phyloP scores from a whole-genome alignment of 768 basidiomycete species.

The Gloeopeniophorella convolvens region DNA sequence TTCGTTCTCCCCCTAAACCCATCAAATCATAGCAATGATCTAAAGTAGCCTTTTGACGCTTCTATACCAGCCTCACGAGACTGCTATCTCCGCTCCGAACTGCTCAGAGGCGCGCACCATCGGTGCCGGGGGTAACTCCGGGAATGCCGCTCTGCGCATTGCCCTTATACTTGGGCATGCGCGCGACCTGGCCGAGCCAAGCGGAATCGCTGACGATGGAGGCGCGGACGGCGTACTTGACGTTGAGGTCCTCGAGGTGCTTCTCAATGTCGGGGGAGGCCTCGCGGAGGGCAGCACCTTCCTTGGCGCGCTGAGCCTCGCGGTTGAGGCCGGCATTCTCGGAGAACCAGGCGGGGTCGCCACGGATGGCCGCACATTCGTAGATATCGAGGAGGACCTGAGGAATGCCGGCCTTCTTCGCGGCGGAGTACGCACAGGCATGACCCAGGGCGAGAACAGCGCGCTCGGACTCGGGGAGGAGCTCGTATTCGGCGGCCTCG shows the following conservation, averaged over 20 bases:
- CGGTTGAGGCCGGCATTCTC: conserved; percentile 16
- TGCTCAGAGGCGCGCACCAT: neutral
- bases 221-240: conserved; percentile 10
- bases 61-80: no score
- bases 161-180: conserved; percentile 1
- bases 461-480: conserved; percentile 19
- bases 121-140: neutral
- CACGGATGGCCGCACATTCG: conserved; percentile 14
- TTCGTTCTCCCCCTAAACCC: no score
- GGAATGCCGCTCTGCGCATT: neutral
- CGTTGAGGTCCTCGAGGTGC: conserved; percentile 12
- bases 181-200: conserved; percentile 1
- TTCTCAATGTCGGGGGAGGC: conserved; percentile 10
- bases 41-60: no score
- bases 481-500: conserved; percentile 11
- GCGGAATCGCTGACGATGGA: conserved; percentile 19
- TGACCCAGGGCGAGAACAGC: conserved; percentile 17
- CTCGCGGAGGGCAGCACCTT: conserved; percentile 1
- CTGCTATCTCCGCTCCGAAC: no score
- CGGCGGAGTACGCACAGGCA: conserved; percentile 19
- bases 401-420: conserved; percentile 9
- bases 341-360: conserved; percentile 17
- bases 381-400: conserved; percentile 19
- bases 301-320: conserved; percentile 1
- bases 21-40: no score